A percentile compares a stretch with the other conserved stretches of the same genome.
Evolutionary conservation across 1,139 yeast genomes (phyloP).

Genomic region (Diutina mesorugosa): DNA sequence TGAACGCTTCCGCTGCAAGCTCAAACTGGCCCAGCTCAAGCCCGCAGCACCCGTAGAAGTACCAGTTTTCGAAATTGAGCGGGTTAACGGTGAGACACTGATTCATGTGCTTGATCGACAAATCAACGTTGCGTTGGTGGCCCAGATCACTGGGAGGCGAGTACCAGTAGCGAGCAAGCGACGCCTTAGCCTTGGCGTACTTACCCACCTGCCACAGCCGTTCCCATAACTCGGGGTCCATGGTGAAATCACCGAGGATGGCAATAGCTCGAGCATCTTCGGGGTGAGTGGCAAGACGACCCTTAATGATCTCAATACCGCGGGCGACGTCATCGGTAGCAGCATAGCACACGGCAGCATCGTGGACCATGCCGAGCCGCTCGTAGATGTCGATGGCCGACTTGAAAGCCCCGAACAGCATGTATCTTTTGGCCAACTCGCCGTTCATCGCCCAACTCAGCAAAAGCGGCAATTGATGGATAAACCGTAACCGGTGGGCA

Average conservation of each 20-base stretch:
- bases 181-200: conserved; percentile 76
- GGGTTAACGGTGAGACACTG: conserved; percentile 71
- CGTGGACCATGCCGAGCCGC: conserved; percentile 63
- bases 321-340: conserved; percentile 64
- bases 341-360: conserved; percentile 85
- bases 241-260: conserved; percentile 74
- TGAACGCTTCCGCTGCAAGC: conserved; percentile 84
- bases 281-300: conserved; percentile 45
- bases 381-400: conserved; percentile 88
- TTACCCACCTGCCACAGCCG: conserved; percentile 80
- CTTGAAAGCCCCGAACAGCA: conserved; percentile 74
- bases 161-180: conserved; percentile 65
- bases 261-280: conserved; percentile 77
- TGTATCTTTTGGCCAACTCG: conserved; percentile 72
- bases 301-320: conserved; percentile 48
- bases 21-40: conserved; percentile 62
- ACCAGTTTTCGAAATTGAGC: conserved; percentile 78
- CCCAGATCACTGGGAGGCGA: conserved; percentile 50
- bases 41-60: conserved; percentile 84
- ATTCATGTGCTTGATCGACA: conserved; percentile 55
- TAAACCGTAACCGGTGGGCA: conserved; percentile 47
- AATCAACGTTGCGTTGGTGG: conserved; percentile 33
- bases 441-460: conserved; percentile 85
- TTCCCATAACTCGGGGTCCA: conserved; percentile 68
- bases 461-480: conserved; percentile 64